phyloP scores from a whole-genome alignment of 148 eudicot species.

The Mesembryanthemum crystallinum region DNA sequence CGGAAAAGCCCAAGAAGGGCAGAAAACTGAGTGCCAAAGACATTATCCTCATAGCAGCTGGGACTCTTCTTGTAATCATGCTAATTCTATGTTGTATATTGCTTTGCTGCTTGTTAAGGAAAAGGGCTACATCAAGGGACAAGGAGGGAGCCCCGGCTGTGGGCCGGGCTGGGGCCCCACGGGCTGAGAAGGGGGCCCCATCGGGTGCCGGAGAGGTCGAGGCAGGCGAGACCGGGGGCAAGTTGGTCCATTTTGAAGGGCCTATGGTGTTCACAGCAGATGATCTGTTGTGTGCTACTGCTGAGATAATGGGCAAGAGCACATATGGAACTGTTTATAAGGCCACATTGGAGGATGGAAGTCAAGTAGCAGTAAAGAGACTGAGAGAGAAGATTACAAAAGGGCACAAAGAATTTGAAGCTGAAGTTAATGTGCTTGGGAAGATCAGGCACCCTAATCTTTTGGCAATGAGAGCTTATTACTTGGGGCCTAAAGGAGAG shows the following conservation, averaged over 20 bases:
- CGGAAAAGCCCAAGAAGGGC: constrained; percentile 17
- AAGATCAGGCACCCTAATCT: constrained; percentile 79
- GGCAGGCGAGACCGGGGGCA: constrained; percentile 65
- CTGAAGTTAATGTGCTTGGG: constrained; percentile 75
- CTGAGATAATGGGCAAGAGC: constrained; percentile 93
- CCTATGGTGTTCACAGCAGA: constrained; percentile 82
- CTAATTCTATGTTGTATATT: constrained; percentile 61
- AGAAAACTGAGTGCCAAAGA: constrained; percentile 56
- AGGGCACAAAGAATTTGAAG: constrained; percentile 73
- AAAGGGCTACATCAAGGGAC: constrained; percentile 38
- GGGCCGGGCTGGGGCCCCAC: constrained; percentile 24
- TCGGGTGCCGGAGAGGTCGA: constrained; percentile 43
- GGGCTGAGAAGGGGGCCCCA: constrained; percentile 51
- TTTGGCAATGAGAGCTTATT: constrained; percentile 86
- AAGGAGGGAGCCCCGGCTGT: constrained; percentile 22
- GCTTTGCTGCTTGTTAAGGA: constrained; percentile 60
- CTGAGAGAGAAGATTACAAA: constrained; percentile 73
- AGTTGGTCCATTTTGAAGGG: constrained; percentile 84
- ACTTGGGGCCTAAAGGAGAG: constrained; percentile 87
- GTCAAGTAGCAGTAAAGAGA: constrained; percentile 81
- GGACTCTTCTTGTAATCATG: constrained; percentile 49
- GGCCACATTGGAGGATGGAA: constrained; percentile 85
- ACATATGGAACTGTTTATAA: constrained; percentile 91
- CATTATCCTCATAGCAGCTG: constrained; percentile 71
- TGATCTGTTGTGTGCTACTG: constrained; percentile 82